Evolutionary conservation across 805 yeast species (phyloP), one percentile per base, ranked within the genome.

Genomic region (Wickerhamomyces bovis): DNA sequence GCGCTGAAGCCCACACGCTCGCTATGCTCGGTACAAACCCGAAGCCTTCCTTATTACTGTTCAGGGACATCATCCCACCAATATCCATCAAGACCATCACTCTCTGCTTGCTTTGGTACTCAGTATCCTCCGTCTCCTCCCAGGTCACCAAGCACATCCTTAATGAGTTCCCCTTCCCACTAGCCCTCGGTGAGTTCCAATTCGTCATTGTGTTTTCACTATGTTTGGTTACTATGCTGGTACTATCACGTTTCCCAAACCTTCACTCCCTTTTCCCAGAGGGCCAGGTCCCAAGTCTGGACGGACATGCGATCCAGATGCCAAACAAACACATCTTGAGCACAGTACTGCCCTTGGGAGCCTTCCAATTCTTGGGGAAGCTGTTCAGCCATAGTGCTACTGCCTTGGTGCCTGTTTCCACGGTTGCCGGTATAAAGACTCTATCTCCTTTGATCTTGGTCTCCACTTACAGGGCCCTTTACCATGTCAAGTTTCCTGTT

Each of bases 401-500:
- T 0, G 76, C 85, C 6, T 56, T 78, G 38, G 81, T 82, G 7
- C 81, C 87, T 0, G 75, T 83, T 13, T 82, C 88, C 0, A 80
- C 89, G 0, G 85, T 82, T 1, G 81, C 87, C 1, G 80, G 85
- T 47, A 72, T 83, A n/a, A 76, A 83, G 63, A 81, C 88, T 0
- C 62, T 83, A 21, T 76, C 85, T 3, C 89, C 89, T 0, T 62
- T 83, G 39, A 64, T 83, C 20, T 75, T 83, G 28, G 81, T 83
- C 1, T 39, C 71, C 0, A 76, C 83, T 3, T 84, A 83, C 58
- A 68, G 81, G 49, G 10, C 75, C 1, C 21, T 69, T 12, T 80
- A 79, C 54, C 64, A 66, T n/a, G 79, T 80, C 13, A 60, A 54
- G 19, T 76, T 80, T 48, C 79, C 83, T 1, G 6, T 62, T 1